phyloP scores from a whole-genome alignment of 2,329 filamentous ascomycete species.

The Microcyclospora pomicola region DNA sequence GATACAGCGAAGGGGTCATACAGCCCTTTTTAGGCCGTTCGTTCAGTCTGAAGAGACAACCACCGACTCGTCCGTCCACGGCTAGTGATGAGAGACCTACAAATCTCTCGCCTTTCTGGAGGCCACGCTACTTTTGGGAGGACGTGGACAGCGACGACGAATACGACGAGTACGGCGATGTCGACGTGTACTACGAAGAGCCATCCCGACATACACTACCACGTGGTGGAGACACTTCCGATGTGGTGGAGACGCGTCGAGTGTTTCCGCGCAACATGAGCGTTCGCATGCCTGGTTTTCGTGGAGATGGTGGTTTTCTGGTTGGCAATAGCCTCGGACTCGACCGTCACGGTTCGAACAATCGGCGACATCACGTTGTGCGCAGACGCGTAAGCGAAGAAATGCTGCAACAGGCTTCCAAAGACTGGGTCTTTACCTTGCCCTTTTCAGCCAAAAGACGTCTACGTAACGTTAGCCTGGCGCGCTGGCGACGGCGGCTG shows the following conservation, averaged over 20 bases:
- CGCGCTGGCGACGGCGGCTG: slow-evolving; percentile 30
- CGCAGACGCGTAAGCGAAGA: slow-evolving; percentile 10
- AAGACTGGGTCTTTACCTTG: slow-evolving; percentile 8
- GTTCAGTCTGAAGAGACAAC: slow-evolving; percentile 7
- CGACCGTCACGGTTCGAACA: slow-evolving; percentile 32
- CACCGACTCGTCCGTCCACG: slow-evolving; percentile 10
- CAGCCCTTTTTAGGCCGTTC: slow-evolving; percentile 25
- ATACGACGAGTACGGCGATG: slow-evolving; percentile 19
- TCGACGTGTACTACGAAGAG: slow-evolving; percentile 6
- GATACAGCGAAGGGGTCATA: slow-evolving; percentile 33
- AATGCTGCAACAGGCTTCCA: slow-evolving; percentile 7
- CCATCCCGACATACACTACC: slow-evolving; percentile 19
- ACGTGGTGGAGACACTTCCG: slow-evolving; percentile 32
- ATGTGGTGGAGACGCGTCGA: slow-evolving; percentile 16
- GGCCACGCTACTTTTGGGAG: slow-evolving; percentile 50
- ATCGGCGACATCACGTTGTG: slow-evolving; percentile 27
- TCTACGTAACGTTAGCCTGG: slow-evolving; percentile 38
- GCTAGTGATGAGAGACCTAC: slow-evolving; percentile 16
- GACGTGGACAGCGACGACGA: slow-evolving; percentile 33
- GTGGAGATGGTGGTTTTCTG: slow-evolving; percentile 31
- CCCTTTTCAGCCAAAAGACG: slow-evolving; percentile 25
- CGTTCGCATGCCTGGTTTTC: slow-evolving; percentile 25
- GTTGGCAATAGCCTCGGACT: slow-evolving; percentile 45
- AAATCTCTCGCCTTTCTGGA: slow-evolving; percentile 48
- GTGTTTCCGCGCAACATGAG: slow-evolving; percentile 19